Conservation (phyloP, 306 rosid species). For the Cajanus cajan region DNA sequence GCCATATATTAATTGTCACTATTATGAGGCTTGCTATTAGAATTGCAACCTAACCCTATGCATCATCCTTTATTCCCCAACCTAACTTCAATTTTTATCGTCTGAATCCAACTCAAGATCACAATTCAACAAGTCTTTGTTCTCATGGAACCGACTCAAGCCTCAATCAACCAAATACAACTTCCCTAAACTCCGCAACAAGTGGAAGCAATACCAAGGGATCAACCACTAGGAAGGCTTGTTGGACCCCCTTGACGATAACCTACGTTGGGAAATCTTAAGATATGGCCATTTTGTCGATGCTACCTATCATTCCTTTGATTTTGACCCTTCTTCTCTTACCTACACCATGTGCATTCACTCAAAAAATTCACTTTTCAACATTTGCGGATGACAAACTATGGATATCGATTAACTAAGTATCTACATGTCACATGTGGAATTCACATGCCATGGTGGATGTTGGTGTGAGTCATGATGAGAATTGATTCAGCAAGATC, state of each 20-base stretch:
- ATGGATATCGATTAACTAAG: constrained; percentile 13
- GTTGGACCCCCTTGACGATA: constrained; percentile 74
- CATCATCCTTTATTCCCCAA: not conserved
- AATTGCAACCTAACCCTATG: not conserved
- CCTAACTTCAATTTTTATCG: not conserved
- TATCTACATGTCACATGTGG: constrained; percentile 23
- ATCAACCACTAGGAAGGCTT: constrained; percentile 61
- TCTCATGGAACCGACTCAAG: constrained; percentile 20
- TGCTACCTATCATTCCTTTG: constrained; percentile 52
- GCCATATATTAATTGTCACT: not conserved
- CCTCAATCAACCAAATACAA: not conserved
- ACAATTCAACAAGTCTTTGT: constrained; percentile 5
- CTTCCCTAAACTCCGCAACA: constrained; percentile 31
- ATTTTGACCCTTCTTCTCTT: constrained; percentile 22
- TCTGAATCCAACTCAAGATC: not conserved
- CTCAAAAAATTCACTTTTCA: not conserved
- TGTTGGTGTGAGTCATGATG: too few relatives aligned
- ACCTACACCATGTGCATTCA: constrained; percentile 16
- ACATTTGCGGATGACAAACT: not conserved
- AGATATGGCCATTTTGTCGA: constrained; percentile 66
- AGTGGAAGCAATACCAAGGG: constrained; percentile 74
- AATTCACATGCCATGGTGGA: constrained; percentile 9
- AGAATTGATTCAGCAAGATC: too few relatives aligned
- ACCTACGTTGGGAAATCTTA: constrained; percentile 66
- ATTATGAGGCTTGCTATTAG: not conserved